Evolutionary conservation across 352 stramenopile species (phyloP).

Genomic region (Globisporangium irregulare): DNA sequence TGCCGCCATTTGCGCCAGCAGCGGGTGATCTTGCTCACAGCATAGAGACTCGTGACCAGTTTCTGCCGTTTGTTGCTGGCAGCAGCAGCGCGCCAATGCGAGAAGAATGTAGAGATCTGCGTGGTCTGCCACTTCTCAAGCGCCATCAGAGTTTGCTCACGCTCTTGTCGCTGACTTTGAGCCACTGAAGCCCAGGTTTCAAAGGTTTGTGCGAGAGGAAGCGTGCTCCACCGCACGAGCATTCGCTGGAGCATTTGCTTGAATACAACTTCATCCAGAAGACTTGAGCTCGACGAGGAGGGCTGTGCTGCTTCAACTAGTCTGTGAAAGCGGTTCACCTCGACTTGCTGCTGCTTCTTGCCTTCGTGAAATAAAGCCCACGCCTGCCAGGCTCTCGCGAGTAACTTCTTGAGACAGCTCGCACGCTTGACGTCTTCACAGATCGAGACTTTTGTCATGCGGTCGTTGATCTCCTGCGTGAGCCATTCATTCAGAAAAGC

Average conservation of each 20-base stretch:
- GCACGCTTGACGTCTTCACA: constrained; percentile 25
- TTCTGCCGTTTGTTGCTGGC: neutral
- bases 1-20: constrained; percentile 11
- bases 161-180: constrained; percentile 8
- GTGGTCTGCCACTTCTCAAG: constrained; percentile 31
- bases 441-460: constrained; percentile 22
- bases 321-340: neutral
- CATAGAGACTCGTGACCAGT: neutral
- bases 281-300: neutral
- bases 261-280: neutral
- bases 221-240: constrained; percentile 25
- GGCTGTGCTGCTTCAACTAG: neutral
- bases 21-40: neutral
- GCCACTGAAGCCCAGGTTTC: constrained; percentile 16
- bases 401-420: constrained; percentile 14
- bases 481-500: constrained; percentile 31
- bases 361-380: constrained; percentile 24
- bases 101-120: constrained; percentile 3
- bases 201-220: constrained; percentile 21
- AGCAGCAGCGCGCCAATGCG: neutral
- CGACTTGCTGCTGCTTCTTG: constrained; percentile 11
- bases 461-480: constrained; percentile 14
- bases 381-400: constrained; percentile 18
- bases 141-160: constrained; percentile 20
- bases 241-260: constrained; percentile 2